Evolutionary conservation across 2,329 filamentous ascomycete species (phyloP).

Genomic region (Akanthomyces uredinophilus): DNA sequence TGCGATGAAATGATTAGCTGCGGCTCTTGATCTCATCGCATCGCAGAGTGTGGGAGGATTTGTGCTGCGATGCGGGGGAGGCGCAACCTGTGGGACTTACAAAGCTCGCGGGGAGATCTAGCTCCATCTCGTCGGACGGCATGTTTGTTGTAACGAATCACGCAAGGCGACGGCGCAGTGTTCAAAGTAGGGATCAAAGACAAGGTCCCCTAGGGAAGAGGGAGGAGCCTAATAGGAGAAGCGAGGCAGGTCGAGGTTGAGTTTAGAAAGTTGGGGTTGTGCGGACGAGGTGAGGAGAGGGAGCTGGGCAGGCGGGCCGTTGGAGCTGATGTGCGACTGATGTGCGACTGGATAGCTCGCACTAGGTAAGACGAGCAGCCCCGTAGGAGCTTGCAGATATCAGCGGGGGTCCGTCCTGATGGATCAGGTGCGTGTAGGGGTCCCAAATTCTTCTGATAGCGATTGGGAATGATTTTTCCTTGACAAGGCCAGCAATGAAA

Average conservation of each 20-base stretch:
- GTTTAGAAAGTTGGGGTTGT: background rate
- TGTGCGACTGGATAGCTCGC: background rate
- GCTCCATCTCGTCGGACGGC: background rate
- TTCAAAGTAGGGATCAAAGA: no score
- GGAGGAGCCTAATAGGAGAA: background rate
- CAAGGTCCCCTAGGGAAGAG: background rate
- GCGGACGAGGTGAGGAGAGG: background rate
- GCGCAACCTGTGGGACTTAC: background rate
- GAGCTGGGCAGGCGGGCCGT: background rate
- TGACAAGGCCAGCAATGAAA: background rate
- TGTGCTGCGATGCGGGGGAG: background rate
- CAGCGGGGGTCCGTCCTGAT: conserved; percentile 1
- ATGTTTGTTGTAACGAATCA: background rate
- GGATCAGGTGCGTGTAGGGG: conserved; percentile 4
- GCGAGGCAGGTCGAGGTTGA: background rate
- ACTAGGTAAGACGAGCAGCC: conserved; percentile 3
- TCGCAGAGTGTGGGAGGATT: background rate
- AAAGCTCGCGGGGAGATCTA: background rate
- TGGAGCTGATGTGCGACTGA: background rate
- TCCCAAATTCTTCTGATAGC: background rate
- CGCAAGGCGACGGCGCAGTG: background rate
- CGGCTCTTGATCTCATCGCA: background rate
- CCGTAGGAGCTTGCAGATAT: background rate
- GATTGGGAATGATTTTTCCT: background rate
- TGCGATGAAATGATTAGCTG: conserved; percentile 19